These are phyloP conservation scores for Turritis glabra DNA, from an alignment of 345 rosid genomes.

Conservation along the genomic window DNA sequence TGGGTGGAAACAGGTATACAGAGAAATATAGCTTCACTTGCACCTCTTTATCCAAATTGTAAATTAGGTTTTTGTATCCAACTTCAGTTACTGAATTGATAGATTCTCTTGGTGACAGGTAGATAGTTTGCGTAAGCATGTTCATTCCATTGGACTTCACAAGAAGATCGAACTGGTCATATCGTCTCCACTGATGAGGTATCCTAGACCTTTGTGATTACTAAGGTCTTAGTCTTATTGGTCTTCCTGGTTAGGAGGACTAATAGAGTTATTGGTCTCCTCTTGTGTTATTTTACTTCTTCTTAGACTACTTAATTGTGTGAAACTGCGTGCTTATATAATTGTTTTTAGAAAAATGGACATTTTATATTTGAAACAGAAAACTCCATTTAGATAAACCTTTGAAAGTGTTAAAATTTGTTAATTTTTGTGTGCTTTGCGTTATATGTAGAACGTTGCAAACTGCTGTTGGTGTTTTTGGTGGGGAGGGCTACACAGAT, in stretches of 20 bases:
- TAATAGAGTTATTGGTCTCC: neutral
- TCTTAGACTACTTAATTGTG: neutral
- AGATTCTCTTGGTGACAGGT: constrained; percentile 52
- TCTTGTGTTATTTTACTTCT: neutral
- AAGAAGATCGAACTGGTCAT: constrained; percentile 84
- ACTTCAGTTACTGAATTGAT: neutral
- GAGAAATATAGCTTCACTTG: neutral
- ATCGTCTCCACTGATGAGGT: constrained; percentile 84
- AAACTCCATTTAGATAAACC: neutral
- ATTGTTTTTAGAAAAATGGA: too few species aligned
- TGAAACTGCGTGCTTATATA: neutral
- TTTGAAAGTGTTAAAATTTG: neutral
- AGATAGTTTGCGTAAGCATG: constrained; percentile 86
- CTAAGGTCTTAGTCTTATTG: neutral
- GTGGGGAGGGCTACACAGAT: constrained; percentile 75
- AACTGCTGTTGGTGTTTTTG: constrained; percentile 97
- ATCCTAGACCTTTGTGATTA: constrained; percentile 20
- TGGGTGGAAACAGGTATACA: constrained; percentile 86
- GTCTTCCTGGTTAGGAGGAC: neutral
- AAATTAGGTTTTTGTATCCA: neutral
- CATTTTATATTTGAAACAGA: too few species aligned
- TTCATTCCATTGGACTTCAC: constrained; percentile 65
- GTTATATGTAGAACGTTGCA: constrained; percentile 71
- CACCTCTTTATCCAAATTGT: neutral
- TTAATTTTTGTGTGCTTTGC: neutral